Evolutionary conservation across 1,284 basidiomycete genomes (phyloP), one percentile per base, ranked within the genome.

Genomic region (Irpex rosettiformis): DNA sequence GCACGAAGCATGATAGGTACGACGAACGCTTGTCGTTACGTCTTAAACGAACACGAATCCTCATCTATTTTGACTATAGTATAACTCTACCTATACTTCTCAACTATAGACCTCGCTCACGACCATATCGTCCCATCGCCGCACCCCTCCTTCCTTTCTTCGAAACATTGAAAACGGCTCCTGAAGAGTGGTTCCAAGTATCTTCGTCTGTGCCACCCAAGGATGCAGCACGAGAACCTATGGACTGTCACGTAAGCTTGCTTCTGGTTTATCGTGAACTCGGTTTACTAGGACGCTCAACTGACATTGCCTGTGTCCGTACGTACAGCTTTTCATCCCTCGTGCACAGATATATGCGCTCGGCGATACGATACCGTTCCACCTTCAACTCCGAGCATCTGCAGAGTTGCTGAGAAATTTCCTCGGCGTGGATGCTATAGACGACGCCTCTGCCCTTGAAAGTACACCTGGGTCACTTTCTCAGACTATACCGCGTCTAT

Each of bases 121-220:
- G 82, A 29, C 78, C 86, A 6, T 75, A 76, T 48, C 74, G 77
- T 37, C 81, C 83, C 57, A 66, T 67, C n/a, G 58, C 75, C 70
- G 5, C 57, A 64, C 5, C 48, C 6, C 62, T 66, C 1, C 58
- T 68, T 27, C 65, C 74, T 52, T 75, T 84, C 67, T 75, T 82
- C 64, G 74, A 77, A 11, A 73, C 78, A 18, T 64, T 80, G 66
- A 82, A 88, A 72, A 71, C 72, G 0, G 71, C 73, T 8, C 85
- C 86, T 10, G 86, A 86, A 61, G 84, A 87, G 65, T 88, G 84
- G 83, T 75, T 76, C 58, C 83, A 87, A 65, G 73, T 77, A 10
- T 69, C 75, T 16, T 75, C 77, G 58, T 66, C 67, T 6, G 73
- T 87, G 61, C 69, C 74, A 54, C 72, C 70, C 3, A 71, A 72